Evolutionary conservation across 2,329 filamentous ascomycete species (phyloP).

Genomic region (Aureobasidium sp.): DNA sequence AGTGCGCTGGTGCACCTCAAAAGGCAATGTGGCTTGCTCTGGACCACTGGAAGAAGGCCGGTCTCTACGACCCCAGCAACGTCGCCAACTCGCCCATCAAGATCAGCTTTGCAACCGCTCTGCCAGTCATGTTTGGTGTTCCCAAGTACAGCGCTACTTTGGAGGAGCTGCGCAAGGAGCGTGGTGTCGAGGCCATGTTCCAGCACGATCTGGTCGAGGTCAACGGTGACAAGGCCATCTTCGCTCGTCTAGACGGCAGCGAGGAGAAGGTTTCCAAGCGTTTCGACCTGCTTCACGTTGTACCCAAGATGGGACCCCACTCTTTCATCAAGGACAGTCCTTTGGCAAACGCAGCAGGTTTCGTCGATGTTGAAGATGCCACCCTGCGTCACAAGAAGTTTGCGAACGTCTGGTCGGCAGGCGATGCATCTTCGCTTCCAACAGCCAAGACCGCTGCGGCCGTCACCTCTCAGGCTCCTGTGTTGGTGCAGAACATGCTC

Average conservation of each 20-base stretch:
- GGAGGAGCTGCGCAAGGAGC: conserved; percentile 28
- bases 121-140: conserved; percentile 34
- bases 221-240: conserved; percentile 31
- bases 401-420: conserved; percentile 32
- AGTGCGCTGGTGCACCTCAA: conserved; percentile 34
- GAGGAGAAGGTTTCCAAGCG: conserved; percentile 24
- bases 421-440: conserved; percentile 31
- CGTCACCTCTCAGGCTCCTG: conserved; percentile 30
- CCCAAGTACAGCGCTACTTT: conserved; percentile 32
- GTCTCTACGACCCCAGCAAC: conserved; percentile 26
- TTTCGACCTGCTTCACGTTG: conserved; percentile 32
- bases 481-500: conserved; percentile 30
- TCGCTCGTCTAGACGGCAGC: conserved; percentile 22
- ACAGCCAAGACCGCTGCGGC: conserved; percentile 34
- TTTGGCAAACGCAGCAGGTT: conserved; percentile 30
- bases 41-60: conserved; percentile 31
- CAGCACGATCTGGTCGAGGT: conserved; percentile 31
- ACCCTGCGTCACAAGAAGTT: conserved; percentile 32
- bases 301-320: conserved; percentile 32
- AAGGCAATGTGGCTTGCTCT: conserved; percentile 36
- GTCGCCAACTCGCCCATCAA: conserved; percentile 26
- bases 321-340: conserved; percentile 29
- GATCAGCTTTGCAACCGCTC: conserved; percentile 32
- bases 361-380: conserved; percentile 29
- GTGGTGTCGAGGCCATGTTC: conserved; percentile 32